Evolutionary conservation across 2,329 filamentous ascomycete species (phyloP).

Genomic region (Fusarium penzigii): DNA sequence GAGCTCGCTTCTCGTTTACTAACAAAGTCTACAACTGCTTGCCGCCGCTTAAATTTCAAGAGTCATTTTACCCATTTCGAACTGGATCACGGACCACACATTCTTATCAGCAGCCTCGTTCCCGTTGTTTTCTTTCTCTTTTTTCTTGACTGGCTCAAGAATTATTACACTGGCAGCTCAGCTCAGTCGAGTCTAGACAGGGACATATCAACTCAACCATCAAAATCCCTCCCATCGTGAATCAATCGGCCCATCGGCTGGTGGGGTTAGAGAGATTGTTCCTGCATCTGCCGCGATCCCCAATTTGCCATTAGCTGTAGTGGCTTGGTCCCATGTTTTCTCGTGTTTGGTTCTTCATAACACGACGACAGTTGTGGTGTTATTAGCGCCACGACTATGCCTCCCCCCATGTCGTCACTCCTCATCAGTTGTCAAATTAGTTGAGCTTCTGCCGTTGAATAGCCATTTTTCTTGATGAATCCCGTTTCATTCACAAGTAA

Average conservation of each 20-base stretch:
- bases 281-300: constrained; percentile 31
- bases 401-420: constrained; percentile 8
- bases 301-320: constrained; percentile 24
- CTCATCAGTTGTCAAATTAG: constrained; percentile 6
- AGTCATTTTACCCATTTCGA: no score
- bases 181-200: background rate
- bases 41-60: no score
- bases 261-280: constrained; percentile 33
- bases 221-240: constrained; percentile 7
- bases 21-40: background rate
- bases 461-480: no score
- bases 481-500: background rate
- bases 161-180: background rate
- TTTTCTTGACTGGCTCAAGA: background rate
- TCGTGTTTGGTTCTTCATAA: background rate
- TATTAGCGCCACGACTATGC: constrained; percentile 11
- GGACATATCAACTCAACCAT: background rate
- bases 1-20: constrained; percentile 9
- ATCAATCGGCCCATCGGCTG: constrained; percentile 26
- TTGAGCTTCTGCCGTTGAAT: background rate
- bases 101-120: background rate
- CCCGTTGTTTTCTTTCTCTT: background rate
- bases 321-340: constrained; percentile 17
- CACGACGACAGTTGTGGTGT: background rate
- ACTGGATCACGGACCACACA: background rate